Percentiles rank a stretch among this genome's conserved stretches.
Evolutionary conservation across 73 alveolate genomes (phyloP).

Genomic region (Tetrahymena elliotti): DNA sequence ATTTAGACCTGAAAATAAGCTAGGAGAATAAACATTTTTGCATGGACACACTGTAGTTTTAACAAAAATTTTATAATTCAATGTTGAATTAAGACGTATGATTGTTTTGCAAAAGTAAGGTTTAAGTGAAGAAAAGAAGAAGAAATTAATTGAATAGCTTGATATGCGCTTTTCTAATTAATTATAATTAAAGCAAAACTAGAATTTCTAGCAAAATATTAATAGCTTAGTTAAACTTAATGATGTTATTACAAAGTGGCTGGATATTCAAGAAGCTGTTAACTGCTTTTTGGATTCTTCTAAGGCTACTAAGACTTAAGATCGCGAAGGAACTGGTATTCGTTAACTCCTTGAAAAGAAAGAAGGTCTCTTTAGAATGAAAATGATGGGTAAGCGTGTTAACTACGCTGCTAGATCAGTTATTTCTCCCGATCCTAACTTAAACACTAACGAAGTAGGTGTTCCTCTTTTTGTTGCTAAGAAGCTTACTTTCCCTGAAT

Average conservation of each 20-base stretch:
- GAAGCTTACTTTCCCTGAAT: slow-evolving; percentile 92
- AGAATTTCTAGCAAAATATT: not conserved
- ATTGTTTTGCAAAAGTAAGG: not conserved
- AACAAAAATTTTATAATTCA: slow-evolving; percentile 27
- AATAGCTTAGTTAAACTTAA: slow-evolving; percentile 18
- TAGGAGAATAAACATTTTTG: slow-evolving; percentile 26
- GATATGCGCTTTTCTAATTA: not conserved
- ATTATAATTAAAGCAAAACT: not conserved
- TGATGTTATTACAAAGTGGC: slow-evolving; percentile 75
- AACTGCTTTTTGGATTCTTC: slow-evolving; percentile 89
- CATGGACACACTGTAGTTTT: slow-evolving; percentile 40
- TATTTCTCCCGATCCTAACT: slow-evolving; percentile 97
- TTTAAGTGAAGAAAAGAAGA: not conserved
- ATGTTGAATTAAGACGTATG: slow-evolving; percentile 27
- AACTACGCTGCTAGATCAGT: slow-evolving; percentile 98
- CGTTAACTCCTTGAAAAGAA: slow-evolving; percentile 93
- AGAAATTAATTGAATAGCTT: not conserved
- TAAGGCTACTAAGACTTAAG: slow-evolving; percentile 80
- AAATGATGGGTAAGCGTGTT: slow-evolving; percentile 99
- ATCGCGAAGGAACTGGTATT: slow-evolving; percentile 92
- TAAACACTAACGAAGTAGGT: slow-evolving; percentile 97
- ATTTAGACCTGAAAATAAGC: slow-evolving; percentile 43
- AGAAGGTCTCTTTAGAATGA: slow-evolving; percentile 99
- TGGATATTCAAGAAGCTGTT: slow-evolving; percentile 81
- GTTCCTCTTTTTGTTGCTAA: slow-evolving; percentile 95